phyloP scores from a whole-genome alignment of 768 basidiomycete genomes.

The Holtermanniella nyarrowii region DNA sequence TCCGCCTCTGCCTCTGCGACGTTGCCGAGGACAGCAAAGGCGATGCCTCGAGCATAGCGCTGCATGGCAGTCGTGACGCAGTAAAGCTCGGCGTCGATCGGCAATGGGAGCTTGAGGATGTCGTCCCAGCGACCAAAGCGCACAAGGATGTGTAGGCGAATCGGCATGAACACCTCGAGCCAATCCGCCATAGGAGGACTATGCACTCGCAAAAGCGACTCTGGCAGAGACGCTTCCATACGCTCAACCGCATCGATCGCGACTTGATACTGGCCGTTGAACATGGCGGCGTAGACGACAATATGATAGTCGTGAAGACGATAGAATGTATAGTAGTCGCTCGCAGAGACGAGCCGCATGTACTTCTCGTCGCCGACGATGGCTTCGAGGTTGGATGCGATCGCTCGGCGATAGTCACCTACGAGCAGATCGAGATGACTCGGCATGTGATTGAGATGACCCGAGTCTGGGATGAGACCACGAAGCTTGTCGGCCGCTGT shows the following conservation, averaged over 20 bases:
- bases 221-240: conserved; percentile 15
- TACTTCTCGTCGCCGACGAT: conserved; percentile 25
- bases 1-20: conserved; percentile 14
- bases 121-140: conserved; percentile 32
- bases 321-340: conserved; percentile 24
- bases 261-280: conserved; percentile 18
- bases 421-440: conserved; percentile 30
- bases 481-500: conserved; percentile 16
- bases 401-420: conserved; percentile 32
- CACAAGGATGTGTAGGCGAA: conserved; percentile 22
- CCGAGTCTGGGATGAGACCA: conserved; percentile 25
- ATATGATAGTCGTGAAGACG: conserved; percentile 23
- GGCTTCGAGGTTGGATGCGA: conserved; percentile 16
- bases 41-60: conserved; percentile 24
- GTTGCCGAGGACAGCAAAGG: conserved; percentile 15
- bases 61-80: conserved; percentile 13
- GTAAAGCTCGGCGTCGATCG: conserved; percentile 12
- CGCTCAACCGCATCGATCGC: conserved; percentile 15
- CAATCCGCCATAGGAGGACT: conserved; percentile 15
- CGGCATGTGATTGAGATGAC: conserved; percentile 34
- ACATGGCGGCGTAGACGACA: conserved; percentile 31
- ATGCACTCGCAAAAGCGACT: conserved; percentile 4
- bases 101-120: conserved; percentile 9
- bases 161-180: conserved; percentile 12
- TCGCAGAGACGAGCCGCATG: background rate